Conservation (phyloP, 2,329 filamentous ascomycete species). For the Periglandula ipomoeae region DNA sequence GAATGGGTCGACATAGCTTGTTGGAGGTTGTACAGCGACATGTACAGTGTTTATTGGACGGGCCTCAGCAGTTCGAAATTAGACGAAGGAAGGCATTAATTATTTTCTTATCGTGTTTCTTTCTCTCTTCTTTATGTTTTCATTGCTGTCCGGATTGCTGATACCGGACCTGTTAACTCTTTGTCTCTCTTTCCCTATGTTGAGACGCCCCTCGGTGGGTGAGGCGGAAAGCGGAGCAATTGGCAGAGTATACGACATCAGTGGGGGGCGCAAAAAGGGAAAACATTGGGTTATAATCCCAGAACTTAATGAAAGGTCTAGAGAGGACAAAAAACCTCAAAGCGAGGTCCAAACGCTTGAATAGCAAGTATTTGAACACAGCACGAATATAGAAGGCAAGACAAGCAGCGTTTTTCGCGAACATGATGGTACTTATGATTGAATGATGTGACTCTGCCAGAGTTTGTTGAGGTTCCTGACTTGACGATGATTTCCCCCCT, state of each 20-base stretch:
- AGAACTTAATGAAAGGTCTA: conserved; percentile 4
- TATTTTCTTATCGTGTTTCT: conserved; percentile 3
- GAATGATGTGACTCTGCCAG: not conserved
- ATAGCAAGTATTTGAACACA: conserved; percentile 18
- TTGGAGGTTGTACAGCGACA: conserved; percentile 4
- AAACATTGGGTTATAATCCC: not conserved
- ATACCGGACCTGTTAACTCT: not conserved
- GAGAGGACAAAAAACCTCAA: conserved; percentile 8
- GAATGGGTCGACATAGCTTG: not conserved
- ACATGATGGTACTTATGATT: not conserved
- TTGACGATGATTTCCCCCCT: no score
- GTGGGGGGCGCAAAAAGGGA: not conserved
- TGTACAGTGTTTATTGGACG: conserved; percentile 3
- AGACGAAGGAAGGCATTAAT: conserved; percentile 7
- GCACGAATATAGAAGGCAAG: conserved; percentile 13
- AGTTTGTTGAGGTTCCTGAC: no score
- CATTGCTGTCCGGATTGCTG: no score
- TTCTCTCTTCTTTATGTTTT: not conserved
- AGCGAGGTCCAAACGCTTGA: conserved; percentile 14
- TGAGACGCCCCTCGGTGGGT: not conserved
- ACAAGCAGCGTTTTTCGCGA: conserved; percentile 9
- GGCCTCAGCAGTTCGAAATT: conserved; percentile 3
- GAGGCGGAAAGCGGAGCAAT: not conserved
- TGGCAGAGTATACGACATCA: not conserved
- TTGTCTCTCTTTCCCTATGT: not conserved